Evolutionary conservation across 352 stramenopile genomes (phyloP).

Genomic region (Globisporangium carolinianum): DNA sequence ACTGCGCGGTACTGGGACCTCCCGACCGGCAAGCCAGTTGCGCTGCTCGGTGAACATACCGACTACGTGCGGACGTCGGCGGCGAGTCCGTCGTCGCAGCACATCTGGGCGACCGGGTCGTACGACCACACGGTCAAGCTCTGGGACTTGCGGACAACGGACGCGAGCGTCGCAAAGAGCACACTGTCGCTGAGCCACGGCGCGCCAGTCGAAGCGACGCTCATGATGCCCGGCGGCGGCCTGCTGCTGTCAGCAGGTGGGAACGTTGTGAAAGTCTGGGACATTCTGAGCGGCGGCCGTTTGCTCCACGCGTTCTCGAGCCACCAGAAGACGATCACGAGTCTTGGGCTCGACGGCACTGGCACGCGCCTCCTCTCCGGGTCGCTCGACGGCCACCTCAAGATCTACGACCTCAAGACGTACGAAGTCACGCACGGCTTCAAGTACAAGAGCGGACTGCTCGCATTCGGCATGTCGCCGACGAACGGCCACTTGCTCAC

Average conservation of each 20-base stretch:
- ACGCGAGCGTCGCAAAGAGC: constrained; percentile 40
- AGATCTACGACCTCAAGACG: constrained; percentile 91
- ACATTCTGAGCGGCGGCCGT: constrained; percentile 82
- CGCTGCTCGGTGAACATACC: constrained; percentile 72
- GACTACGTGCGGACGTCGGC: constrained; percentile 86
- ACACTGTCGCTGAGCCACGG: constrained; percentile 76
- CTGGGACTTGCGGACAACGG: constrained; percentile 86
- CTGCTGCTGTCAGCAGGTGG: constrained; percentile 79
- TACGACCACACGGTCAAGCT: constrained; percentile 93
- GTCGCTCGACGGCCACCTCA: constrained; percentile 89
- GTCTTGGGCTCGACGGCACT: constrained; percentile 80
- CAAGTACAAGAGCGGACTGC: constrained; percentile 80
- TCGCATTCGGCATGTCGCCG: constrained; percentile 78
- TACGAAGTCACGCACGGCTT: constrained; percentile 88
- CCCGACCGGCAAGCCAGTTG: constrained; percentile 70
- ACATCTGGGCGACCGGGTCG: constrained; percentile 83
- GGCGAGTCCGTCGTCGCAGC: constrained; percentile 61
- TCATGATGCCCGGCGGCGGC: constrained; percentile 81
- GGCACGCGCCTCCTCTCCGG: constrained; percentile 84
- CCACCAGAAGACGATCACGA: constrained; percentile 94
- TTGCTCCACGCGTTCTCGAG: constrained; percentile 87
- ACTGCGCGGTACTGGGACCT: constrained; percentile 86
- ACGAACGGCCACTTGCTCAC: constrained; percentile 82
- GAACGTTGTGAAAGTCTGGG: constrained; percentile 92
- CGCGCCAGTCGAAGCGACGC: constrained; percentile 81